Conservation (phyloP, 1,284 basidiomycete species). For the Veloporphyrellus conicus region DNA sequence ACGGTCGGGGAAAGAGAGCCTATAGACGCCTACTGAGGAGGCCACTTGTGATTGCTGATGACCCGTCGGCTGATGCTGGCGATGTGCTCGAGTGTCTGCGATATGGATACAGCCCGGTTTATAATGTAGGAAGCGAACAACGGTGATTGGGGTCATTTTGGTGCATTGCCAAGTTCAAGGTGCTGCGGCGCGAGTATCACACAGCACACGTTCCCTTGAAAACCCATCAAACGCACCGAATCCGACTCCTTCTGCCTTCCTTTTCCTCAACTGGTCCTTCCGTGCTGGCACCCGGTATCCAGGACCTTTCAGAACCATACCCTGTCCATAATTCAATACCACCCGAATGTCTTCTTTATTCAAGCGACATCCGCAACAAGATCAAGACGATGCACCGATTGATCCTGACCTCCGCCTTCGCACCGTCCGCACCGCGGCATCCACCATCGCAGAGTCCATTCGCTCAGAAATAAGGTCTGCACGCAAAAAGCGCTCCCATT, state of each 20-base stretch:
- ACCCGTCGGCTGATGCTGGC: too few species aligned
- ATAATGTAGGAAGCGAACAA: too few species aligned
- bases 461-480: constrained; percentile 67
- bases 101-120: too few species aligned
- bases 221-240: neutral
- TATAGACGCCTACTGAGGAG: too few species aligned
- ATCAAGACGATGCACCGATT: constrained; percentile 49
- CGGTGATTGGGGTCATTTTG: too few species aligned
- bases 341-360: constrained; percentile 30
- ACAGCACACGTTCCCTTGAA: neutral
- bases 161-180: neutral
- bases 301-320: constrained; percentile 6
- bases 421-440: constrained; percentile 84
- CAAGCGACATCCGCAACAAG: constrained; percentile 26
- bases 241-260: neutral
- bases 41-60: too few species aligned
- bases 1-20: too few species aligned
- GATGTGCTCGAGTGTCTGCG: too few species aligned
- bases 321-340: constrained; percentile 17
- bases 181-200: neutral
- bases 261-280: constrained; percentile 15
- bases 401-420: constrained; percentile 83
- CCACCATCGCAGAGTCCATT: constrained; percentile 82
- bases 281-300: neutral
- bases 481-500: constrained; percentile 51